Percentiles rank a stretch among this genome's conserved stretches.
Evolutionary conservation across 148 eudicot genomes (phyloP).

Genomic region (Hydrangea macrophylla): DNA sequence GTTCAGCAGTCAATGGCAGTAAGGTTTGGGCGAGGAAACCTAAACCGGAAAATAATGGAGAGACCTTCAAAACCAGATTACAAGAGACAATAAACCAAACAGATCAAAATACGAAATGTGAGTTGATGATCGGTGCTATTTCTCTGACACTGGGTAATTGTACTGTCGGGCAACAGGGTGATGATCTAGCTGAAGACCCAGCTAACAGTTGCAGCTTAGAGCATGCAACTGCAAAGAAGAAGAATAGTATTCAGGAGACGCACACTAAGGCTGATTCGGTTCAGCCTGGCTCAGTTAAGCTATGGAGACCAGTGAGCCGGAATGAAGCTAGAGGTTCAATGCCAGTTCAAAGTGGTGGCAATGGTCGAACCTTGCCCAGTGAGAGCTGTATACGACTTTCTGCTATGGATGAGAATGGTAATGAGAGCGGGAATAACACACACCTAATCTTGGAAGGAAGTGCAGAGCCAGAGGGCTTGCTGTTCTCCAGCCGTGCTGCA

Average conservation of each 20-base stretch:
- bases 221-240: no score
- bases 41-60: constrained; percentile 43
- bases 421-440: constrained; percentile 12
- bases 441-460: constrained; percentile 16
- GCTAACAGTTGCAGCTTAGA: no score
- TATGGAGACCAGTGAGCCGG: constrained; percentile 49
- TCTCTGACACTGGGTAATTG: constrained; percentile 47
- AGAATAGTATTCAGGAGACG: no score
- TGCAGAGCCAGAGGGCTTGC: constrained; percentile 25
- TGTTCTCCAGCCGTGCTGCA: constrained; percentile 49
- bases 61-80: constrained; percentile 17
- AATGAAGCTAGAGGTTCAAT: constrained; percentile 25
- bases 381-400: constrained; percentile 26
- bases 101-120: constrained; percentile 35
- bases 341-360: constrained; percentile 29
- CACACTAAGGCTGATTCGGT: no score
- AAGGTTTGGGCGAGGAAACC: constrained; percentile 76
- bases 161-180: constrained; percentile 26
- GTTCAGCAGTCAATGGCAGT: no score
- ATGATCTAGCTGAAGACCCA: constrained; percentile 12
- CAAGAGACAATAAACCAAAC: constrained; percentile 27
- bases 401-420: constrained; percentile 17
- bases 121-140: constrained; percentile 84
- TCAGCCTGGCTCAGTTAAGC: constrained; percentile 35
- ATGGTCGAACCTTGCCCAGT: constrained; percentile 14